Conservation (phyloP, 495 filamentous ascomycete genomes). For the Cercophora scortea region DNA sequence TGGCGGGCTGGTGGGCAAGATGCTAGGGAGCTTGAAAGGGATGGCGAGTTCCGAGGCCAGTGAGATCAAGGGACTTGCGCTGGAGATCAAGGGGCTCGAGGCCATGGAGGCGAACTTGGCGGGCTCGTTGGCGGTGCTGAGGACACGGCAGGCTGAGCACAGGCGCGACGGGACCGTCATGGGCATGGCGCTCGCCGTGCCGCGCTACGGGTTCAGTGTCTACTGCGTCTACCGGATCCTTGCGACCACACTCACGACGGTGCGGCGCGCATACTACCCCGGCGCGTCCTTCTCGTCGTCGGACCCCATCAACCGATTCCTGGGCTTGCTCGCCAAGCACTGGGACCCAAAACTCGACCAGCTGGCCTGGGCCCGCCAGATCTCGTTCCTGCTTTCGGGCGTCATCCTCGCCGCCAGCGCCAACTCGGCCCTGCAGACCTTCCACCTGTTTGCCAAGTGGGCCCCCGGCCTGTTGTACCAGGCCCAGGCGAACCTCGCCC, state of each 20-base stretch:
- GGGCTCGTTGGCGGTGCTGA: conserved; percentile 49
- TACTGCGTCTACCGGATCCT: conserved; percentile 73
- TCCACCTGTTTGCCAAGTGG: conserved; percentile 64
- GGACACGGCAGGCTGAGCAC: conserved; percentile 49
- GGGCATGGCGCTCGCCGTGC: conserved; percentile 50
- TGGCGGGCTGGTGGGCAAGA: conserved; percentile 50
- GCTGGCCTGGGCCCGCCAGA: conserved; percentile 65
- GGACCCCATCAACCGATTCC: conserved; percentile 71
- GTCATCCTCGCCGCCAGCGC: conserved; percentile 71
- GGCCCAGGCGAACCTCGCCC: conserved; percentile 58
- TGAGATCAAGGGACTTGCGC: conserved; percentile 55
- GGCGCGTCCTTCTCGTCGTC: conserved; percentile 53
- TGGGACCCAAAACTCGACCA: conserved; percentile 64
- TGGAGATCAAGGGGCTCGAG: conserved; percentile 73
- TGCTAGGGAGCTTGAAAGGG: conserved; percentile 45
- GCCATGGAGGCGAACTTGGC: conserved; percentile 64
- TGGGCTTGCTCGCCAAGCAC: conserved; percentile 64
- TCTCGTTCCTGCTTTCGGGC: conserved; percentile 69
- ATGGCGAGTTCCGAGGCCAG: conserved; percentile 52
- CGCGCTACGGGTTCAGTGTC: conserved; percentile 58
- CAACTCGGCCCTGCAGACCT: conserved; percentile 66
- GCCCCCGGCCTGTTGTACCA: conserved; percentile 54
- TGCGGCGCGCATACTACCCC: conserved; percentile 46
- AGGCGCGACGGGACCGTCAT: conserved; percentile 52
- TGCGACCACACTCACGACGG: conserved; percentile 54